Base-by-base conservation (phyloP, 306 rosid species). In the Albizia julibrissin region DNA sequence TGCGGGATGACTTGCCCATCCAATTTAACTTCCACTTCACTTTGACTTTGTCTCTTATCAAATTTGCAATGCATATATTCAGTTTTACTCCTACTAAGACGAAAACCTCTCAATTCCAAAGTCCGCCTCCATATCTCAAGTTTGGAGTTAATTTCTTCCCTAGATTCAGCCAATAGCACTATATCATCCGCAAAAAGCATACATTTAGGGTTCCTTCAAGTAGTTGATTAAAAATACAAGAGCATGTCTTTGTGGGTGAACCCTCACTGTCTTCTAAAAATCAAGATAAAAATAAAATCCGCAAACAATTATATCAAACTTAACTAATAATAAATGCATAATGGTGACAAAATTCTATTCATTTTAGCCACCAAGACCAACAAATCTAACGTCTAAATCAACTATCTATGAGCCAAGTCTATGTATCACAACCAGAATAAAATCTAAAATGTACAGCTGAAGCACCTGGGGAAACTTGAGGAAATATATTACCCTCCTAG, bases 401-500 rank as follows among this genome's bases (percentile, higher is more conserved):
- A 58, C 67, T 56, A 34, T 72, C 61, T 31, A 49, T 74, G 33
- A 39, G 69, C 64, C 4, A 76, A 62, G 71, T 72, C 59, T 43
- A 46, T 27, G 82, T 68, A 34, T 64, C 43, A 37, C 43, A 18
- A 8, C 64, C 43, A 27, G 50, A 58, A 78, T 66, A 15, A 39
- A 73, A 61, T 37, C 78, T 69, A 61, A 70, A 74, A 10, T 74
- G 73, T 81, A 81, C 75, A 33, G 74, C 29, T 59, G 49, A 72
- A 76, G 71, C 21, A 52, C 69, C 46, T 11, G 39, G 31, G 61
- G 21, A 42, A 29, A 74, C 54, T 72, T 69, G 72, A 42, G 74
- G 78, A 81, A 61, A 64, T 50, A 31, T 19, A 66, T 84, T 75
- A 84, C 74, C 79, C 80, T 79, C 76, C 77, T 71, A 79, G 82